These are phyloP conservation scores for Cardiosporidium cionae DNA, from an alignment of 169 alveolate genomes.

Conservation along the genomic window DNA sequence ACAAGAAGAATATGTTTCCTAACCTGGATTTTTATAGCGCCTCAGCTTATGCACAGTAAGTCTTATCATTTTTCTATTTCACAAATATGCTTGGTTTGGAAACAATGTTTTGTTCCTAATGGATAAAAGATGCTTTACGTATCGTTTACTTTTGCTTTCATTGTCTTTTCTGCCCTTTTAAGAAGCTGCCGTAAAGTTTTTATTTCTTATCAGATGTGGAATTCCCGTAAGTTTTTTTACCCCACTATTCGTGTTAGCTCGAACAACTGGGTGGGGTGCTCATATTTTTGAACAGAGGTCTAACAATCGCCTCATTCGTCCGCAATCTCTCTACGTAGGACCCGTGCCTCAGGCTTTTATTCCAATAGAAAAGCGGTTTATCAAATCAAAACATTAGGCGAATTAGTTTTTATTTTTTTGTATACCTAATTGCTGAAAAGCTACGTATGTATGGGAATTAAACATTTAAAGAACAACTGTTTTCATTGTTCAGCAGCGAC, in stretches of 20 bases:
- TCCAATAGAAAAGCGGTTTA: conserved; percentile 7
- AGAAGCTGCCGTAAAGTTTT: no score
- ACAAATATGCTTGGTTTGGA: no score
- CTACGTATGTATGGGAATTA: no score
- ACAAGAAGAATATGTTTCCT: conserved; percentile 61
- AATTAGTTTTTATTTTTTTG: no score
- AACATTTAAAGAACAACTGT: no score
- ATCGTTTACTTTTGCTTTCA: neutral
- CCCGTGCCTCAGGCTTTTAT: conserved; percentile 26
- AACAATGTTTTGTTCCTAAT: no score
- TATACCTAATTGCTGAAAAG: no score
- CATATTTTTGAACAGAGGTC: conserved; percentile 63
- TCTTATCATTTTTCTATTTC: neutral
- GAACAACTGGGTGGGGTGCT: conserved; percentile 69
- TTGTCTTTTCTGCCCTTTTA: neutral
- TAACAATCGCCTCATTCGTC: conserved; percentile 53
- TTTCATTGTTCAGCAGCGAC: no score
- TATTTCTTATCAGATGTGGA: conserved; percentile 22
- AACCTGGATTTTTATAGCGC: conserved; percentile 68
- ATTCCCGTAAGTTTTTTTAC: conserved; percentile 59
- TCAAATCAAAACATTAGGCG: neutral
- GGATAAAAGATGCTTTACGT: no score
- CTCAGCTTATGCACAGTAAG: conserved; percentile 54
- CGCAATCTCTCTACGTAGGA: conserved; percentile 50
- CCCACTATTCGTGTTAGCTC: conserved; percentile 63